Conservation (phyloP, 1,284 basidiomycete species). For the Erythrobasidium hasegawianum region DNA sequence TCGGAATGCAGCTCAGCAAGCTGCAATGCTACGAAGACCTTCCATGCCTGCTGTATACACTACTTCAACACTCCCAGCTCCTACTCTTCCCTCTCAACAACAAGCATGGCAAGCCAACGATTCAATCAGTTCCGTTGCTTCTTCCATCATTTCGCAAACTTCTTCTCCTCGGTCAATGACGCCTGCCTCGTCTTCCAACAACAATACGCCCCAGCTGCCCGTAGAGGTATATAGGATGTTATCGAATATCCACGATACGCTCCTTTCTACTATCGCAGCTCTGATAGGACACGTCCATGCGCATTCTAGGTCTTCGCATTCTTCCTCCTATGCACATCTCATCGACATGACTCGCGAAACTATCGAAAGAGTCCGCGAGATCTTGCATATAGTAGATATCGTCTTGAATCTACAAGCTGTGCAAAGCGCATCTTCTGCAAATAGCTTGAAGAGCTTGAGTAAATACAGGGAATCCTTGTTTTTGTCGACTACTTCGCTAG, state of each 20-base stretch:
- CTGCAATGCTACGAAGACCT: slow-evolving; percentile 16
- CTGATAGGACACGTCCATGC: slow-evolving; percentile 96
- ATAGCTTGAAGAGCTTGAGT: slow-evolving; percentile 57
- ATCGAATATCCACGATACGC: slow-evolving; percentile 63
- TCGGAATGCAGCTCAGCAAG: neutral
- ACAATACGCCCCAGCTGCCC: slow-evolving; percentile 10
- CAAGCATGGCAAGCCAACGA: slow-evolving; percentile 25
- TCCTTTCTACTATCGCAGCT: slow-evolving; percentile 88
- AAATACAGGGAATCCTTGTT: slow-evolving; percentile 77
- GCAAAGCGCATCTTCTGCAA: neutral
- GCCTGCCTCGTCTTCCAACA: neutral
- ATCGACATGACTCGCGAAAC: slow-evolving; percentile 91
- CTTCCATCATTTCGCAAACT: slow-evolving; percentile 17
- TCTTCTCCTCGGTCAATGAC: slow-evolving; percentile 1
- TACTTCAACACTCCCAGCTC: neutral
- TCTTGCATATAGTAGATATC: slow-evolving; percentile 87
- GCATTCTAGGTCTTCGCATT: slow-evolving; percentile 76
- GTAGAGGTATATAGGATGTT: slow-evolving; percentile 28
- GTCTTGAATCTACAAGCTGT: slow-evolving; percentile 51
- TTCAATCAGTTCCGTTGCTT: slow-evolving; percentile 27
- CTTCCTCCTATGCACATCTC: slow-evolving; percentile 80
- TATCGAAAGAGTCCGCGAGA: slow-evolving; percentile 84
- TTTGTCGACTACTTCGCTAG: slow-evolving; percentile 76
- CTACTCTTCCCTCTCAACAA: no score
- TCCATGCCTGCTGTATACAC: slow-evolving; percentile 33